These are phyloP conservation scores for Trypanosoma scelopori DNA, from an alignment of 208 protist genomes.

Conservation along the genomic window DNA sequence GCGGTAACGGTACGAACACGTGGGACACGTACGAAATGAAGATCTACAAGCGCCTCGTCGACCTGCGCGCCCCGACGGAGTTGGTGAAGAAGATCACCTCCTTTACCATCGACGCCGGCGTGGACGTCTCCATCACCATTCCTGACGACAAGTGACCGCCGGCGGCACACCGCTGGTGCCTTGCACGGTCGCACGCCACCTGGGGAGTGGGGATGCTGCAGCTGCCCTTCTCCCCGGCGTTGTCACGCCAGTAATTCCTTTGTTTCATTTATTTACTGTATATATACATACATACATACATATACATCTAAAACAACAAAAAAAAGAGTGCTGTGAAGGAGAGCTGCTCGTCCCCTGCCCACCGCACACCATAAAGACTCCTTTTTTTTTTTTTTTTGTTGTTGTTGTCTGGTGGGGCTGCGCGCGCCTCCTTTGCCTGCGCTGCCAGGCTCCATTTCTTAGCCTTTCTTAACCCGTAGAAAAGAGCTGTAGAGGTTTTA, in stretches of 20 bases:
- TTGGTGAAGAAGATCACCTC: constrained; percentile 92
- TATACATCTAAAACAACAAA: no score
- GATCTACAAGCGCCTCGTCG: constrained; percentile 99
- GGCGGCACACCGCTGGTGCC: background rate
- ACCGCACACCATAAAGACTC: no score
- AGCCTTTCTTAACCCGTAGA: no score
- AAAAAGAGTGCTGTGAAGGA: no score
- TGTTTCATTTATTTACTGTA: no score
- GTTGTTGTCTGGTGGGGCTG: no score
- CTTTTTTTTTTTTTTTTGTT: no score
- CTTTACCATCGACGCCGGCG: constrained; percentile 86
- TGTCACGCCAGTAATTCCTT: constrained; percentile 14
- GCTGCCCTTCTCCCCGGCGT: constrained; percentile 5
- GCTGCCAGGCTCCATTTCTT: no score
- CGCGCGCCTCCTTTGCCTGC: no score
- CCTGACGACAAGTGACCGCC: constrained; percentile 36
- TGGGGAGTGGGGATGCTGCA: background rate
- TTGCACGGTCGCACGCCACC: constrained; percentile 8
- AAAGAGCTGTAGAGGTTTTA: no score
- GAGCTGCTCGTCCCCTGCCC: no score
- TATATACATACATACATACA: no score
- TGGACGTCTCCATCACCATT: constrained; percentile 89
- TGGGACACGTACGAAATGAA: constrained; percentile 99
- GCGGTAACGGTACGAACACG: constrained; percentile 99
- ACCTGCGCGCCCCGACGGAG: constrained; percentile 92